phyloP scores from a whole-genome alignment of 495 filamentous ascomycete species.

The Alectoria sarmentosa region DNA sequence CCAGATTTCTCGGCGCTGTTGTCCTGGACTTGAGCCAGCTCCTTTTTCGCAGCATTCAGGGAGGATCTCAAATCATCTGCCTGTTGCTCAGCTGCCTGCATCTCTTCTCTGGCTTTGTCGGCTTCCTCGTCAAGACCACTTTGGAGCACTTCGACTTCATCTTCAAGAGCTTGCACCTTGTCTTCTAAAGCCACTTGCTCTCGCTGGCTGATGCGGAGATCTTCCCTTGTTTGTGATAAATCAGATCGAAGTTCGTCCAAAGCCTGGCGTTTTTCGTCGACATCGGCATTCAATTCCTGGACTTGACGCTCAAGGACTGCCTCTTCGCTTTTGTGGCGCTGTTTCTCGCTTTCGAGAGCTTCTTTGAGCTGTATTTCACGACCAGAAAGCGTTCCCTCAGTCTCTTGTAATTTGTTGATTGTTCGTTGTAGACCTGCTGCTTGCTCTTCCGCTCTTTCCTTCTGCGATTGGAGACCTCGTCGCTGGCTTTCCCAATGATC shows the following conservation, averaged over 20 bases:
- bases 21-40: conserved; percentile 13
- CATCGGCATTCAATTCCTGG: conserved; percentile 49
- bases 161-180: conserved; percentile 67
- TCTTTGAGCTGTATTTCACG: conserved; percentile 61
- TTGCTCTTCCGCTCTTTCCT: conserved; percentile 60
- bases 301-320: conserved; percentile 49
- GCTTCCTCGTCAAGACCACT: conserved; percentile 67
- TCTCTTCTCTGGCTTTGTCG: conserved; percentile 52
- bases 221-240: conserved; percentile 55
- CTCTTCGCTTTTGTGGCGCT: conserved; percentile 50
- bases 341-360: conserved; percentile 51
- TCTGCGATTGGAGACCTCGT: conserved; percentile 56
- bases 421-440: conserved; percentile 63
- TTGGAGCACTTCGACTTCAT: conserved; percentile 73
- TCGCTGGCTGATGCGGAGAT: conserved; percentile 58
- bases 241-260: conserved; percentile 52
- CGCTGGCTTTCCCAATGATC: conserved; percentile 65
- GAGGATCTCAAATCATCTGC: conserved; percentile 45
- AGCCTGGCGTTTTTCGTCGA: conserved; percentile 45
- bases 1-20: conserved; percentile 25
- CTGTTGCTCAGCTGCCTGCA: conserved; percentile 41
- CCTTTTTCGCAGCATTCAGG: conserved; percentile 33
- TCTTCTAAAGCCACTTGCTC: conserved; percentile 57
- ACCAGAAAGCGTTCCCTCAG: conserved; percentile 56
- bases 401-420: conserved; percentile 61